Conservation (phyloP, 2,329 filamentous ascomycete species). For the Nectriaceae sp. region DNA sequence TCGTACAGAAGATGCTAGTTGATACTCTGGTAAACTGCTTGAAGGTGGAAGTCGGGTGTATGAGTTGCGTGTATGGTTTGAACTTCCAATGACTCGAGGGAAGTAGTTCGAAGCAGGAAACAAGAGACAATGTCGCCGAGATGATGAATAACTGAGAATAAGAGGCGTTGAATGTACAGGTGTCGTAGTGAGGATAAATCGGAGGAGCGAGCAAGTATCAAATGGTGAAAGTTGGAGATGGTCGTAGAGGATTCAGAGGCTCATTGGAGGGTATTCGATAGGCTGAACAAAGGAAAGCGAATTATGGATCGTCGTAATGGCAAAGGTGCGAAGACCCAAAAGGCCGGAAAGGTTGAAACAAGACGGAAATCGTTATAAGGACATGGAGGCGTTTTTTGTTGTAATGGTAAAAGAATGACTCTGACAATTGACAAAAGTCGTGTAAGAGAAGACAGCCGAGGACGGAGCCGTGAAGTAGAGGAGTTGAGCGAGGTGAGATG, state of each 20-base stretch:
- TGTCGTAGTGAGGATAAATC: slow-evolving; percentile 24
- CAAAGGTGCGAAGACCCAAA: slow-evolving; percentile 30
- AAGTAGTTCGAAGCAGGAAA: neutral
- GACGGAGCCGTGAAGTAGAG: slow-evolving; percentile 26
- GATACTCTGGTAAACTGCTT: slow-evolving; percentile 3
- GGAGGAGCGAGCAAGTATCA: slow-evolving; percentile 25
- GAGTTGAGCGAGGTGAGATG: slow-evolving; percentile 7
- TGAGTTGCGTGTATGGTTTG: slow-evolving; percentile 8
- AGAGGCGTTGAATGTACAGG: slow-evolving; percentile 37
- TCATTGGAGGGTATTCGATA: slow-evolving; percentile 41
- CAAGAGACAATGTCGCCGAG: slow-evolving; percentile 3
- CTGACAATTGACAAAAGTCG: slow-evolving; percentile 22
- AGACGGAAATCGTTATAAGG: slow-evolving; percentile 44
- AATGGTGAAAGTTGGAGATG: slow-evolving; percentile 26
- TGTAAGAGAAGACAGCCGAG: slow-evolving; percentile 23
- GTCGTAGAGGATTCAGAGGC: slow-evolving; percentile 42
- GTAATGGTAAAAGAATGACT: slow-evolving; percentile 31
- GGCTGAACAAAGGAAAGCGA: slow-evolving; percentile 39
- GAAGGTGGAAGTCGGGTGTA: slow-evolving; percentile 1
- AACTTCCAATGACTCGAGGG: neutral
- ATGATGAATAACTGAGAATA: slow-evolving; percentile 22
- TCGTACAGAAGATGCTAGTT: slow-evolving; percentile 33
- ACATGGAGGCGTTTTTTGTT: slow-evolving; percentile 42
- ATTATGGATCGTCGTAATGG: slow-evolving; percentile 35
- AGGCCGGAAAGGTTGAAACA: slow-evolving; percentile 34